Evolutionary conservation across 495 filamentous ascomycete species (phyloP), one percentile per base, ranked within the genome.

Genomic region (Pyrenula massariospora): DNA sequence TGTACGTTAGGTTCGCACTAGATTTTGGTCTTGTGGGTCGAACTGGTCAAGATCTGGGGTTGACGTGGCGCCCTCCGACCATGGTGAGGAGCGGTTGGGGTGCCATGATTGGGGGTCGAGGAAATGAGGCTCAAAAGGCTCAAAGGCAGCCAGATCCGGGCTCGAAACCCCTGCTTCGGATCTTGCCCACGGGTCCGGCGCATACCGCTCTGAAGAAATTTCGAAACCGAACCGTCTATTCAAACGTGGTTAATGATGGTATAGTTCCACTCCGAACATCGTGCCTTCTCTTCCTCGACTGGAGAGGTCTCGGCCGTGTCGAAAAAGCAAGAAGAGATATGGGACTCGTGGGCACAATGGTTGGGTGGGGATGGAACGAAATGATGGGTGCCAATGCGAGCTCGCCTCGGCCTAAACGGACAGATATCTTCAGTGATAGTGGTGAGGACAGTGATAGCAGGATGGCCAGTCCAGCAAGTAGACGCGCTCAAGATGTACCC

Each of bases 221-320:
- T 63, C 78, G 89, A 50, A 95, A 93, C 64, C 77, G 94, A 19
- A 98, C 93, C 0, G 77, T 96, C 0, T 98, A 98, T 66, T 95
- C 91, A 1, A 98, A 98, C 63, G 90, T 97, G 24, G 94, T 98
- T 49, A 98, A 98, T 69, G 93, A 98, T 70, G 93, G 93, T 2
- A 96, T 98, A 65, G 93, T 98, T 5, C 93, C 93, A 1, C 67
- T 97, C 42, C 81, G 94, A 11, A 98, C 93, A 12, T 96, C 94
- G 53, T 97, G 91, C 68, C 74, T 98, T 15, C 75, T 97, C n/a
- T 98, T 97, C 62, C 77, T 98, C 5, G 93, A 98, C 66, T 98
- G 93, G 93, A 86, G 88, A 68, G 93, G 93, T 0, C 75, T 98
- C 8, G 91, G 86, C 22, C 83, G 89, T 22, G 93, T 97, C 3